Conservation (phyloP, 352 stramenopile genomes). For the Globisporangium uncinulatum region DNA sequence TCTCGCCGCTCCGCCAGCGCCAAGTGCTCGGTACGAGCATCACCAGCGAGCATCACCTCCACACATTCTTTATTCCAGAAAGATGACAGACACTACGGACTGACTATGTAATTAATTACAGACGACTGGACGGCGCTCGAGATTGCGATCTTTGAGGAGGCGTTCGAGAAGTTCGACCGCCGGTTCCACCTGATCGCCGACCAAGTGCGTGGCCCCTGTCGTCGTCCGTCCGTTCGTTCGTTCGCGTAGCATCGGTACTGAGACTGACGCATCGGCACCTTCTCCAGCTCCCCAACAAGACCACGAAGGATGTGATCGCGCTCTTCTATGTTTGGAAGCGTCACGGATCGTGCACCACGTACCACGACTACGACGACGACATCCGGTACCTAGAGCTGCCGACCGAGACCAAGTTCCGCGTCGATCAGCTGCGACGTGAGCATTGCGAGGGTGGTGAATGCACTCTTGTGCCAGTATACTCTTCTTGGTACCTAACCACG, state of each 20-base stretch:
- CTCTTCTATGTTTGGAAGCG: constrained; percentile 90
- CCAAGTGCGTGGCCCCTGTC: constrained; percentile 30
- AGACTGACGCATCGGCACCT: neutral
- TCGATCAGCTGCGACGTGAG: constrained; percentile 61
- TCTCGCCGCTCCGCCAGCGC: constrained; percentile 54
- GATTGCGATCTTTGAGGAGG: constrained; percentile 72
- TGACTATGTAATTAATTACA: constrained; percentile 12
- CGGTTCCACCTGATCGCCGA: constrained; percentile 72
- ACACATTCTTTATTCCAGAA: too few relatives aligned
- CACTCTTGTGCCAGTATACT: too few relatives aligned
- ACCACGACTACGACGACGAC: constrained; percentile 35
- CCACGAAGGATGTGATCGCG: constrained; percentile 53
- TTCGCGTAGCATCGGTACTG: neutral
- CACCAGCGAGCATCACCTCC: neutral
- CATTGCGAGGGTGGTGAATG: too few relatives aligned
- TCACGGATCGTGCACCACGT: constrained; percentile 40
- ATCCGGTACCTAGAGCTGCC: constrained; percentile 49
- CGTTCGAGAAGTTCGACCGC: constrained; percentile 68
- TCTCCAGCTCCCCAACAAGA: constrained; percentile 53
- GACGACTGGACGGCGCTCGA: constrained; percentile 74
- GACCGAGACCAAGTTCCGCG: constrained; percentile 46
- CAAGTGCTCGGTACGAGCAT: constrained; percentile 61
- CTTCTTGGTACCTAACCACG: too few relatives aligned
- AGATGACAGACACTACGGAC: too few relatives aligned
- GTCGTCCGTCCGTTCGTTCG: neutral